Conservation (phyloP, 2,329 filamentous ascomycete species). For the Pyrenochaeta sp. region DNA sequence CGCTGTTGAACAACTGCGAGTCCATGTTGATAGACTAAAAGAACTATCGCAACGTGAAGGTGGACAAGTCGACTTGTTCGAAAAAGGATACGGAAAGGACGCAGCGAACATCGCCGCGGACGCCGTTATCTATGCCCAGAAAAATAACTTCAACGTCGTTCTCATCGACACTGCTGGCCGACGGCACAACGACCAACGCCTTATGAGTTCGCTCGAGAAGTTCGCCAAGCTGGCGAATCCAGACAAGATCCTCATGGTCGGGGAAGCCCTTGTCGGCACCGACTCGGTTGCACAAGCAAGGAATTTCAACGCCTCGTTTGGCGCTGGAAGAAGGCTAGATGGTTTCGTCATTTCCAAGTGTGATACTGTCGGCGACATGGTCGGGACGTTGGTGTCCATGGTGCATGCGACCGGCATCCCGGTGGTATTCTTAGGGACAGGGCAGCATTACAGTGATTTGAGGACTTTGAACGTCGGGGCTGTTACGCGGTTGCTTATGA, state of each 20-base stretch:
- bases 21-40: constrained; percentile 92
- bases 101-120: constrained; percentile 95
- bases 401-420: constrained; percentile 97
- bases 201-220: constrained; percentile 97
- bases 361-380: constrained; percentile 99
- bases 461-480: constrained; percentile 70
- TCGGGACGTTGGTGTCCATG: constrained; percentile 93
- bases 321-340: constrained; percentile 79
- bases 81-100: constrained; percentile 98
- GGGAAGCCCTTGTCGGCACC: constrained; percentile 89
- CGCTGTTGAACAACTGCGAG: constrained; percentile 94
- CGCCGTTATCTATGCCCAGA: constrained; percentile 80
- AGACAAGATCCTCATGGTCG: constrained; percentile 99
- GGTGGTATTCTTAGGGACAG: constrained; percentile 85
- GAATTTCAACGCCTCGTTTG: constrained; percentile 96
- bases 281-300: constrained; percentile 95
- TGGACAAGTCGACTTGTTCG: constrained; percentile 84
- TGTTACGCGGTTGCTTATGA: constrained; percentile 69
- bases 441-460: constrained; percentile 73
- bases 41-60: constrained; percentile 87
- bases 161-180: constrained; percentile 96
- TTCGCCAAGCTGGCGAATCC: constrained; percentile 96
- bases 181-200: constrained; percentile 90
- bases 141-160: constrained; percentile 86
- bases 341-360: constrained; percentile 99